Percentiles rank a stretch among this genome's conserved stretches.
These are phyloP conservation scores for Plasmodium ovale DNA, from an alignment of 169 alveolate species.

Conservation along the genomic window DNA sequence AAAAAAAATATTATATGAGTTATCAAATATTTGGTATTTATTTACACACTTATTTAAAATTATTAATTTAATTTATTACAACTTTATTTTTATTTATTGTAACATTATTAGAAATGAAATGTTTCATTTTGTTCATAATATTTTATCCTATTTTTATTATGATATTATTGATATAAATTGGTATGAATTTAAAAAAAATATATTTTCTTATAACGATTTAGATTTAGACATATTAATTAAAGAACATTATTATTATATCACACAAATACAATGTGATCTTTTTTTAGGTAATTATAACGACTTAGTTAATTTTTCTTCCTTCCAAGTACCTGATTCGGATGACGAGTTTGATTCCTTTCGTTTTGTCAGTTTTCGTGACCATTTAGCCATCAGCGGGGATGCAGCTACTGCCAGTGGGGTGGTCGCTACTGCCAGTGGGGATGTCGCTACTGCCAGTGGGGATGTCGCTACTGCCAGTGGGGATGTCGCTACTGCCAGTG, in stretches of 20 bases:
- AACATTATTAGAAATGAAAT: constrained; percentile 68
- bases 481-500: not conserved
- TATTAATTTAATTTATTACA: constrained; percentile 50
- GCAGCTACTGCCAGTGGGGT: not conserved
- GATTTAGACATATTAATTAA: constrained; percentile 38
- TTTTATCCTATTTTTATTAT: constrained; percentile 60
- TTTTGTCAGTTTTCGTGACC: no score
- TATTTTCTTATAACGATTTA: constrained; percentile 30
- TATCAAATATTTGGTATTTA: constrained; percentile 70
- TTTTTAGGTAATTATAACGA: constrained; percentile 43
- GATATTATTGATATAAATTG: constrained; percentile 67
- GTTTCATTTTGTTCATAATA: constrained; percentile 67
- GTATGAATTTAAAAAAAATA: constrained; percentile 33
- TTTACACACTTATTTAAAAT: constrained; percentile 71
- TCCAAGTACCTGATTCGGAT: not conserved
- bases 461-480: not conserved
- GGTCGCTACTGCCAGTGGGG: not conserved
- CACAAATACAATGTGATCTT: constrained; percentile 48
- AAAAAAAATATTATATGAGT: constrained; percentile 51
- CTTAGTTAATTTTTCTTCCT: not conserved
- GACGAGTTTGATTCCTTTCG: not conserved
- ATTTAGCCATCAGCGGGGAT: not conserved
- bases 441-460: not conserved
- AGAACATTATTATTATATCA: constrained; percentile 49
- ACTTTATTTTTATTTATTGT: constrained; percentile 44